These are phyloP conservation scores for Lactarius pseudohatsudake DNA, from an alignment of 768 basidiomycete genomes.

Conservation along the genomic window DNA sequence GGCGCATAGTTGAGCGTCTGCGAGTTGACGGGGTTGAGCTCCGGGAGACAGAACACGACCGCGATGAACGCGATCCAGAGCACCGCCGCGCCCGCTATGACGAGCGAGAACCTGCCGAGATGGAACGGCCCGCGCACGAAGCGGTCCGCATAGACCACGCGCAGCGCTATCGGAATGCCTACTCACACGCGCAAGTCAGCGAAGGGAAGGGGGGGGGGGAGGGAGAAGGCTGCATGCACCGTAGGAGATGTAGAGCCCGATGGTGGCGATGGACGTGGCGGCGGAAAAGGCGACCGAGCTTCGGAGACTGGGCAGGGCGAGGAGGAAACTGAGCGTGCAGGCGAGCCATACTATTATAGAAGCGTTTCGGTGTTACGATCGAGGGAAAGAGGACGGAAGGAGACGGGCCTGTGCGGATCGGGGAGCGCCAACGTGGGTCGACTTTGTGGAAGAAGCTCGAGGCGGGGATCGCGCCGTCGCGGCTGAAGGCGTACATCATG, in stretches of 20 bases:
- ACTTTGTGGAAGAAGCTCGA: constrained; percentile 67
- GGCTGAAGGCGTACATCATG: constrained; percentile 81
- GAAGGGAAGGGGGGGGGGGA: neutral
- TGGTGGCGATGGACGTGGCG: constrained; percentile 62
- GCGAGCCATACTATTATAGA: constrained; percentile 70
- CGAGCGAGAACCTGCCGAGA: constrained; percentile 61
- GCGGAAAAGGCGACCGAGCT: constrained; percentile 67
- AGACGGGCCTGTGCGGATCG: constrained; percentile 61
- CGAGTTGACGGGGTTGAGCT: constrained; percentile 65
- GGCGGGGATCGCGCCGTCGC: constrained; percentile 73
- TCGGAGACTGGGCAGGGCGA: constrained; percentile 72
- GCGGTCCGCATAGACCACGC: constrained; percentile 56
- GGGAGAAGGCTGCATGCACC: constrained; percentile 38
- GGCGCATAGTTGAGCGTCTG: constrained; percentile 75
- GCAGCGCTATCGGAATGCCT: constrained; percentile 70
- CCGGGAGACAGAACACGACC: constrained; percentile 71
- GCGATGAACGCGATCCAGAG: constrained; percentile 72
- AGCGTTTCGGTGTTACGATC: neutral
- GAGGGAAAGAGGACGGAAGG: neutral
- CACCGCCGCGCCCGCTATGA: constrained; percentile 56
- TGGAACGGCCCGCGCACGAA: constrained; percentile 74
- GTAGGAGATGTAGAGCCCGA: constrained; percentile 76
- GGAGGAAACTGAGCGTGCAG: constrained; percentile 70
- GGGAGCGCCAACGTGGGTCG: constrained; percentile 55
- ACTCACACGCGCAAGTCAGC: too few relatives aligned